Conservation (phyloP, 78 protist genomes). For the Dictyostelium firmibasis region DNA sequence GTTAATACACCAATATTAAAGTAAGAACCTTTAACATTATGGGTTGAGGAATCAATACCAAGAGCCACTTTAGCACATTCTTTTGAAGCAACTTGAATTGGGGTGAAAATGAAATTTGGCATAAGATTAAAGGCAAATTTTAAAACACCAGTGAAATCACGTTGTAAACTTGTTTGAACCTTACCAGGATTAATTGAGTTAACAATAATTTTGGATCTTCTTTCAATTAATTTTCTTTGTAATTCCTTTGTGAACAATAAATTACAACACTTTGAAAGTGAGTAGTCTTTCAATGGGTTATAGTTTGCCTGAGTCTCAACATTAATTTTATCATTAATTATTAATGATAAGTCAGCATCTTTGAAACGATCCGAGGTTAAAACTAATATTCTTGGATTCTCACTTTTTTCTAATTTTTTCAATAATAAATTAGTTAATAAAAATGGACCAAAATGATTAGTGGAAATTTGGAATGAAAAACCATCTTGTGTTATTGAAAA, state of each 20-base stretch:
- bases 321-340: constrained; percentile 3
- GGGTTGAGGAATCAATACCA: constrained; percentile 2
- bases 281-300: neutral
- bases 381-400: constrained; percentile 10
- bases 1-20: neutral
- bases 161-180: neutral
- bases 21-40: constrained; percentile 20
- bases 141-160: neutral
- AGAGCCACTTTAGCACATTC: constrained; percentile 27
- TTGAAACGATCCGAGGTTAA: neutral
- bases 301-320: neutral
- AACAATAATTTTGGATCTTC: constrained; percentile 12
- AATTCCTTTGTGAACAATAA: constrained; percentile 26
- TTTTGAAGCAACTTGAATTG: neutral
- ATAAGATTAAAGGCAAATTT: neutral
- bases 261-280: constrained; percentile 25
- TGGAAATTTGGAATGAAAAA: neutral
- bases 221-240: constrained; percentile 13
- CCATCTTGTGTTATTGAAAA: constrained; percentile 21
- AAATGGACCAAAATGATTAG: constrained; percentile 49
- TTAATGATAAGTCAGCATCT: neutral
- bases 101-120: neutral
- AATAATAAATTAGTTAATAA: constrained; percentile 30
- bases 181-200: constrained; percentile 64
- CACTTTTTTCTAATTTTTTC: neutral